A percentile compares a stretch with the other conserved stretches of the same genome.
Conservation (phyloP, 768 basidiomycete genomes). For the Tulasnella sp. region DNA sequence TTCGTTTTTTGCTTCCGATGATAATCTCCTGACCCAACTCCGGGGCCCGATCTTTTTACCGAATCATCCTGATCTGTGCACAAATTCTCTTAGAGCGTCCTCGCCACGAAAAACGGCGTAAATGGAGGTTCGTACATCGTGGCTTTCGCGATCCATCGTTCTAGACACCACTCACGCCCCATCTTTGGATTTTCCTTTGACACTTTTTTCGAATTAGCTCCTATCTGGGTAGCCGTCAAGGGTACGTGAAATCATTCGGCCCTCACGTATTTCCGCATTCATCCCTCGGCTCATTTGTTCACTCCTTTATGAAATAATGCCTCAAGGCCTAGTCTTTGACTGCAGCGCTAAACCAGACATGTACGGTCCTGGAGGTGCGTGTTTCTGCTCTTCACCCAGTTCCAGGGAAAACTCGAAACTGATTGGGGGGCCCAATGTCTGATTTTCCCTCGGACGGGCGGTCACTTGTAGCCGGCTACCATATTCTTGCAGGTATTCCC, state of each 20-base stretch:
- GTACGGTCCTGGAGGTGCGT: conserved; percentile 62
- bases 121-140: conserved; percentile 14
- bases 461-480: conserved; percentile 44
- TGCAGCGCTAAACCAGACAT: conserved; percentile 78
- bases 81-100: background rate
- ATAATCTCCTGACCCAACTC: background rate
- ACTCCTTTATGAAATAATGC: background rate
- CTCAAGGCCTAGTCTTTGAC: conserved; percentile 77
- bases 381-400: background rate
- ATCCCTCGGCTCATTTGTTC: background rate
- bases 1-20: background rate
- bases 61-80: conserved; percentile 1
- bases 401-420: background rate
- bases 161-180: background rate
- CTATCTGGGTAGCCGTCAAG: conserved; percentile 92
- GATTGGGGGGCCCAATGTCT: background rate
- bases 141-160: background rate
- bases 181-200: background rate
- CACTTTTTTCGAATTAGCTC: conserved; percentile 27
- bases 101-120: background rate
- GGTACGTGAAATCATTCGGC: conserved; percentile 37
- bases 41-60: background rate
- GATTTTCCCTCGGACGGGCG: background rate
- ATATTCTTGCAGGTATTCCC: conserved; percentile 55
- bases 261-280: conserved; percentile 1